Conservation (phyloP, 2,329 filamentous ascomycete species). For the Cercospora zeina region DNA sequence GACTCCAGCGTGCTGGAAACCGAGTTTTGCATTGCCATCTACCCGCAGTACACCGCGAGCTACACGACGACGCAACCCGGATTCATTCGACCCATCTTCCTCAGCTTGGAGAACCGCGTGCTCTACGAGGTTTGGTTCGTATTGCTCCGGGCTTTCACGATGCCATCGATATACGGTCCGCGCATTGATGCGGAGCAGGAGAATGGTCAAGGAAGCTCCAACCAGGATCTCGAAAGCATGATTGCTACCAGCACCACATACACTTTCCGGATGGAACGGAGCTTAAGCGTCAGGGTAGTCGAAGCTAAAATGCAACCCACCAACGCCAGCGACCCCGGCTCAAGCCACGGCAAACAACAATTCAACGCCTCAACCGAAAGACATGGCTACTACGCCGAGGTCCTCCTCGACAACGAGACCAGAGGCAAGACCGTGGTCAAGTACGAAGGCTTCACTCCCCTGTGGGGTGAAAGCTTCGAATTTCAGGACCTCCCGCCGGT, state of each 20-base stretch:
- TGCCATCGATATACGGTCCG: constrained; percentile 81
- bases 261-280: constrained; percentile 67
- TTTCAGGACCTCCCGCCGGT: constrained; percentile 71
- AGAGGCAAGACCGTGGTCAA: constrained; percentile 74
- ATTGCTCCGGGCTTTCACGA: constrained; percentile 82
- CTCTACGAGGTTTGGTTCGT: constrained; percentile 99
- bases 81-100: constrained; percentile 81
- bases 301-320: constrained; percentile 58
- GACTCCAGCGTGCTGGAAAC: constrained; percentile 88
- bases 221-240: constrained; percentile 31
- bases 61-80: constrained; percentile 65
- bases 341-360: constrained; percentile 18
- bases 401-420: constrained; percentile 76
- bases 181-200: constrained; percentile 36
- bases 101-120: constrained; percentile 81
- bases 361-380: constrained; percentile 31
- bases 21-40: constrained; percentile 92
- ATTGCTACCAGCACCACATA: constrained; percentile 49
- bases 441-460: constrained; percentile 68
- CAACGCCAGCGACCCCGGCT: constrained; percentile 32
- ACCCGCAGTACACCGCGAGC: constrained; percentile 82
- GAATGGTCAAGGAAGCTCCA: constrained; percentile 20
- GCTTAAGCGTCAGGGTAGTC: constrained; percentile 59
- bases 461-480: constrained; percentile 80
- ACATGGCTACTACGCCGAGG: constrained; percentile 76